Conservation (phyloP, 495 filamentous ascomycete species). For the Lophiotrema nucula region DNA sequence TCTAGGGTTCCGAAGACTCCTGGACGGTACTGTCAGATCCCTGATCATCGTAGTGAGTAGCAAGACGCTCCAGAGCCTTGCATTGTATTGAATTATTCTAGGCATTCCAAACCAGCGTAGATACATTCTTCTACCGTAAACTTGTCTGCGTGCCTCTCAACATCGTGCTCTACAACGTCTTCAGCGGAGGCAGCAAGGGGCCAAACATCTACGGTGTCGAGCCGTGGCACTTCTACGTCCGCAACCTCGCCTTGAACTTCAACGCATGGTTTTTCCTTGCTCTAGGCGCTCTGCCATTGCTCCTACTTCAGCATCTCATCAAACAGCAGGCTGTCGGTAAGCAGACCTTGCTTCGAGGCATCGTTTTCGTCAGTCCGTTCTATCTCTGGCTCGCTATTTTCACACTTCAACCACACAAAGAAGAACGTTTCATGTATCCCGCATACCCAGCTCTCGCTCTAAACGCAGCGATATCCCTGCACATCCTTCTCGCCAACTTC, state of each 20-base stretch:
- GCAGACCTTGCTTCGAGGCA: constrained; percentile 60
- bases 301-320: constrained; percentile 51
- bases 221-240: constrained; percentile 94
- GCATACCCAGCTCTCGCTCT: constrained; percentile 90
- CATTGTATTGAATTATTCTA: constrained; percentile 36
- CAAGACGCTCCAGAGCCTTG: background rate
- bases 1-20: constrained; percentile 55
- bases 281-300: constrained; percentile 64
- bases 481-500: constrained; percentile 70
- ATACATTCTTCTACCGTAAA: constrained; percentile 79
- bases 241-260: constrained; percentile 91
- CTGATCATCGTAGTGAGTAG: constrained; percentile 66
- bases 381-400: constrained; percentile 96
- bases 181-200: constrained; percentile 71
- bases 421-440: constrained; percentile 98
- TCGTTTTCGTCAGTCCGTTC: constrained; percentile 77
- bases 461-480: constrained; percentile 82
- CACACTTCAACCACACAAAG: constrained; percentile 90
- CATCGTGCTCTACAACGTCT: constrained; percentile 93
- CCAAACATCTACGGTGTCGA: constrained; percentile 96
- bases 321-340: constrained; percentile 36
- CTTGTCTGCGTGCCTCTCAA: constrained; percentile 79
- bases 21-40: constrained; percentile 66
- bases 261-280: constrained; percentile 90
- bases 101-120: constrained; percentile 62